phyloP scores from a whole-genome alignment of 129 eudicot species.

The Heracleum sosnowskyi region DNA sequence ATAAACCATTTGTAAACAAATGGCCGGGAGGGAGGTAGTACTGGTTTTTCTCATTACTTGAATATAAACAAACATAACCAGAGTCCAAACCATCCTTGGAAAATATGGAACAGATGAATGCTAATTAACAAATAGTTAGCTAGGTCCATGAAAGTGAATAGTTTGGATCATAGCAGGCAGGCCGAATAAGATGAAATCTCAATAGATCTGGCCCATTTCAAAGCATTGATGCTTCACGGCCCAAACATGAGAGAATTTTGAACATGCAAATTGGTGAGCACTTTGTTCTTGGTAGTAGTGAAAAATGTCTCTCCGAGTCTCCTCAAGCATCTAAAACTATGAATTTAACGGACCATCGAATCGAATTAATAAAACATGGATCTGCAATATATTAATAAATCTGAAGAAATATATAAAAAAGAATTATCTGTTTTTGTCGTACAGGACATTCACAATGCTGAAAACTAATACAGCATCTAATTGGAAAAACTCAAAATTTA shows the following conservation, averaged over 20 bases:
- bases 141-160: background rate
- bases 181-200: no score
- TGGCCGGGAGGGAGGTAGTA: no score
- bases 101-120: no score
- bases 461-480: background rate
- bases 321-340: background rate
- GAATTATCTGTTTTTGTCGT: background rate
- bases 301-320: background rate
- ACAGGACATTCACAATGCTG: background rate
- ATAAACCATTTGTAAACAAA: no score
- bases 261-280: background rate
- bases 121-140: no score
- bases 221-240: background rate
- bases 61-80: no score
- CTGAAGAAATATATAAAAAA: background rate
- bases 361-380: background rate
- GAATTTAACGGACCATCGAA: background rate
- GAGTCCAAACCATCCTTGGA: no score
- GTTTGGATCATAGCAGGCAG: no score
- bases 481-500: no score
- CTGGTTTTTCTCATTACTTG: no score
- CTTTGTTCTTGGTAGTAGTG: no score
- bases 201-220: background rate
- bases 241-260: background rate
- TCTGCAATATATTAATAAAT: background rate